Conservation (phyloP, 345 rosid genomes). For the Eucalyptus tenuipes region DNA sequence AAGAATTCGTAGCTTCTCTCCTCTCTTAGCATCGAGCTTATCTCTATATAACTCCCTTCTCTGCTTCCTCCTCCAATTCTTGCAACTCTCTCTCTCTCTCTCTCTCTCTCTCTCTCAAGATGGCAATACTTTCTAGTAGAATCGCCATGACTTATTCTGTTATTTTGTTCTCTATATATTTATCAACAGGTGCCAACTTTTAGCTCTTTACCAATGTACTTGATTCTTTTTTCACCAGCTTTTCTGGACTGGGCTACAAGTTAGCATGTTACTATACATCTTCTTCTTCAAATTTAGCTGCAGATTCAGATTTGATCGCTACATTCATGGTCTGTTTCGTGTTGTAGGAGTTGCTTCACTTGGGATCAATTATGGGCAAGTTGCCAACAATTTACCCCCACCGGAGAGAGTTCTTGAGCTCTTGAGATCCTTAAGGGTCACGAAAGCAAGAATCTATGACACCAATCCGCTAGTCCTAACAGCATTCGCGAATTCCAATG, state of each 20-base stretch:
- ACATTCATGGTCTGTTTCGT: neutral
- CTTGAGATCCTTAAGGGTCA: constrained; percentile 44
- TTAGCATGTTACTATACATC: neutral
- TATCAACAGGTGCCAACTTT: neutral
- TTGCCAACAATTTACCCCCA: constrained; percentile 64
- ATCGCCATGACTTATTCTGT: neutral
- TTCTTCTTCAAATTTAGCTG: neutral
- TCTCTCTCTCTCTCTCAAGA: neutral
- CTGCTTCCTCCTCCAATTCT: neutral
- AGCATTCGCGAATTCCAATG: constrained; percentile 60
- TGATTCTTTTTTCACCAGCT: neutral
- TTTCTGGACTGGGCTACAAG: neutral
- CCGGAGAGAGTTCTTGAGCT: constrained; percentile 65
- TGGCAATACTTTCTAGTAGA: neutral
- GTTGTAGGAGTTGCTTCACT: constrained; percentile 26
- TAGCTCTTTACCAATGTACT: neutral
- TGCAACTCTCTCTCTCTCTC: neutral
- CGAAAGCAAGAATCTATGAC: constrained; percentile 75
- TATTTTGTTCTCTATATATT: neutral
- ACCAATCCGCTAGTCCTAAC: constrained; percentile 68
- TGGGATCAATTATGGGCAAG: constrained; percentile 93
- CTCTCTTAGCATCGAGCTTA: neutral
- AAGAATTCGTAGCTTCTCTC: constrained; percentile 1
- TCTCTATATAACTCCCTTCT: neutral
- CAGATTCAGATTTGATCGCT: neutral